phyloP scores from a whole-genome alignment of 2,329 filamentous ascomycete genomes.

The Plectosphaerella plurivora region DNA sequence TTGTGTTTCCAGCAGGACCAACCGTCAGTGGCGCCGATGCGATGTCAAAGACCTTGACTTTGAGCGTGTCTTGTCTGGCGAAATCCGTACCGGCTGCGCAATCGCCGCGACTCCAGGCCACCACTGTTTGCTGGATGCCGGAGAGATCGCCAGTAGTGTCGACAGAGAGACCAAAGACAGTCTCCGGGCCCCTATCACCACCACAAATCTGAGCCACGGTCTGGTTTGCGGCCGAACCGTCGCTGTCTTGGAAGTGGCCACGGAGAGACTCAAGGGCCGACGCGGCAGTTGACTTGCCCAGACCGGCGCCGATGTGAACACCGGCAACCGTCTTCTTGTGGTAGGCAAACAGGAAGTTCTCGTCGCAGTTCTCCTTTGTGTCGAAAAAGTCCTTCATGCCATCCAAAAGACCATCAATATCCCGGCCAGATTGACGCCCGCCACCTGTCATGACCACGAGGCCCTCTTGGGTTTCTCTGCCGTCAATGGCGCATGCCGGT shows the following conservation, averaged over 20 bases:
- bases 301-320: constrained; percentile 10
- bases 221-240: constrained; percentile 1
- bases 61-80: neutral
- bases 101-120: constrained; percentile 4
- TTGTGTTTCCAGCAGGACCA: too few species aligned
- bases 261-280: constrained; percentile 1
- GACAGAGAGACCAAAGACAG: constrained; percentile 7
- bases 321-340: constrained; percentile 8
- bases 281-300: constrained; percentile 4
- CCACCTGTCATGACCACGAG: neutral
- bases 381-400: constrained; percentile 9
- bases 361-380: constrained; percentile 13
- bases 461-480: neutral
- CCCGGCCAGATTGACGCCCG: too few species aligned
- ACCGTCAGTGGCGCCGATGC: neutral
- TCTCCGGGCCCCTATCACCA: neutral
- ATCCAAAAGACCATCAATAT: neutral
- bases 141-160: constrained; percentile 2
- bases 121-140: neutral
- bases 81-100: constrained; percentile 2
- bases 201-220: constrained; percentile 5
- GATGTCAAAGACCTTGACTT: constrained; percentile 4
- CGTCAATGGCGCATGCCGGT: neutral
- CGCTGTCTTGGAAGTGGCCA: neutral
- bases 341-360: constrained; percentile 13